Evolutionary conservation across 805 yeast species (phyloP), one percentile per base, ranked within the genome.

Genomic region (Sugiyamaella floridensis): DNA sequence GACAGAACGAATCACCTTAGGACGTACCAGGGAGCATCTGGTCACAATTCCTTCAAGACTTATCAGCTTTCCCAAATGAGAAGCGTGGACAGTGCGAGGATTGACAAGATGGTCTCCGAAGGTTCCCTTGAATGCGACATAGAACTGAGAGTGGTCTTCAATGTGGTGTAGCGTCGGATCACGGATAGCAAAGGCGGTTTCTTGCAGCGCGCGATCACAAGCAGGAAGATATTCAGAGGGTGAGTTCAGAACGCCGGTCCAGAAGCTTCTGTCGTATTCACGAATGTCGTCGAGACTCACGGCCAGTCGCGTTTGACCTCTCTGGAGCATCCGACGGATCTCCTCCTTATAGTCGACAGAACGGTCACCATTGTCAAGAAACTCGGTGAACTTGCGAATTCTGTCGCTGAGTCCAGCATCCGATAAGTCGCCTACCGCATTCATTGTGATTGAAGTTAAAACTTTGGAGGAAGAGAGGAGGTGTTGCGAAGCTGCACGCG

Each of bases 11-110:
- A 89, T 77, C 51, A 92, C 79, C 67, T 92, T 92, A 40, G 99
- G 99, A 56, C 98, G 79, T 43, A 93, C 95, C 53, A 93, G 75
- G 1, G 97, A 89, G 29, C 96, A 90, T 58, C 93, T 77, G 0
- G 98, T 92, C 15, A 93, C 96, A 61, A 93, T 93, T 52, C 99
- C 99, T 70, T 93, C 97, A 20, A 93, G 76, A 1, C 95, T 83
- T 44, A 93, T 81, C 78, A 92, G 73, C 64, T 84, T 83, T 52
- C 96, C 89, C 49, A 93, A 73, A 58, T 80, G 84, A 12, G 77
- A 70, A 1, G 98, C 84, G 54, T 83, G 80, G 53, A 93, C 81
- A 2, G 96, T 82, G 63, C 98, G 79, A 18, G 99, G 97, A 20
- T 89, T 84, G 28, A 92, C 82, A 45, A 85, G 78, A 65, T 89